These are phyloP conservation scores for Leccinum broughii DNA, from an alignment of 768 basidiomycete genomes.

Conservation along the genomic window DNA sequence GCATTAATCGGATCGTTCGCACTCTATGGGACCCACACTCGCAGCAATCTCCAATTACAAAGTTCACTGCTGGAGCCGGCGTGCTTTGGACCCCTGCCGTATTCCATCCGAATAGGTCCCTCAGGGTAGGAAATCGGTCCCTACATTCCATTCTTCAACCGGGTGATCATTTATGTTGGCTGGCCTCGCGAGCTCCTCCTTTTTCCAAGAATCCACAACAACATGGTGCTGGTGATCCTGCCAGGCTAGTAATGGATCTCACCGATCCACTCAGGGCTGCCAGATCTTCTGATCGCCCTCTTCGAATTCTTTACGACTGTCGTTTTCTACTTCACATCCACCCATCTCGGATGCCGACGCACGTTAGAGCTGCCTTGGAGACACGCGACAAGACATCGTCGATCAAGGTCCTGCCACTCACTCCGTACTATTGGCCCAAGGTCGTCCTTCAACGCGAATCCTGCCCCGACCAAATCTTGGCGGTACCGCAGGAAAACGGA, in stretches of 20 bases:
- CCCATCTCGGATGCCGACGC: slow-evolving; percentile 42
- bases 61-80: slow-evolving; percentile 58
- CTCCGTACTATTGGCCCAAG: slow-evolving; percentile 50
- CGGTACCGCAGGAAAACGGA: slow-evolving; percentile 16
- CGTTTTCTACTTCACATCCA: slow-evolving; percentile 59
- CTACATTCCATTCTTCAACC: slow-evolving; percentile 13
- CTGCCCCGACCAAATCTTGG: slow-evolving; percentile 25
- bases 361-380: slow-evolving; percentile 34
- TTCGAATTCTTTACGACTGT: slow-evolving; percentile 59
- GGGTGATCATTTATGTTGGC: slow-evolving; percentile 49
- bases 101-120: slow-evolving; percentile 25
- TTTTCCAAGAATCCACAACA: slow-evolving; percentile 34
- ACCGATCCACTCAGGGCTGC: slow-evolving; percentile 33
- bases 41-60: slow-evolving; percentile 12
- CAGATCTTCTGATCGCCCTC: slow-evolving; percentile 14
- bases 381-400: slow-evolving; percentile 25
- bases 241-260: slow-evolving; percentile 42
- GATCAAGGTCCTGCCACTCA: slow-evolving; percentile 37
- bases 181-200: slow-evolving; percentile 60
- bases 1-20: slow-evolving; percentile 48
- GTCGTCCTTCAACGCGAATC: slow-evolving; percentile 35
- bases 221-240: slow-evolving; percentile 19
- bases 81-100: slow-evolving; percentile 65
- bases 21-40: slow-evolving; percentile 47
- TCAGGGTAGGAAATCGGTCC: slow-evolving; percentile 21